A percentile compares a stretch with the other conserved stretches of the same genome.
Conservation (phyloP, 169 alveolate genomes). For the Babesia sp. region DNA sequence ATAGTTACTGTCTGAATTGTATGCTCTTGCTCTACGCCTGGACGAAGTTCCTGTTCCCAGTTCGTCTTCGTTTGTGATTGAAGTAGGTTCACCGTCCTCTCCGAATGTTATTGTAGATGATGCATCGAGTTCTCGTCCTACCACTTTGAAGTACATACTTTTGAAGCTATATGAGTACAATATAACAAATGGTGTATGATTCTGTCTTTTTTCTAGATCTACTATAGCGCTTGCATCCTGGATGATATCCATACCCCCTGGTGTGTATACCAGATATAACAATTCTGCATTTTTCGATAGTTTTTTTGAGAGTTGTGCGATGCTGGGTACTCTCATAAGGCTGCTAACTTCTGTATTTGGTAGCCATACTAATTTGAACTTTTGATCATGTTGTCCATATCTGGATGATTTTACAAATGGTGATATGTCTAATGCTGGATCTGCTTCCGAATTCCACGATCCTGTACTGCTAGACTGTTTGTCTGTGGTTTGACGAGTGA, state of each 20-base stretch:
- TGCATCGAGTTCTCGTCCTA: conserved; percentile 5
- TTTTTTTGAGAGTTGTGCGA: conserved; percentile 33
- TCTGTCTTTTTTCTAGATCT: conserved; percentile 22
- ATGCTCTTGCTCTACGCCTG: background rate
- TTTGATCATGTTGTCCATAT: conserved; percentile 37
- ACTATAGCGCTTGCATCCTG: conserved; percentile 52
- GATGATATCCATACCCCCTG: conserved; percentile 45
- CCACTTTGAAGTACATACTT: conserved; percentile 66
- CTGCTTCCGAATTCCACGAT: background rate
- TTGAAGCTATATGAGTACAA: conserved; percentile 57
- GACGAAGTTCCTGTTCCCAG: background rate
- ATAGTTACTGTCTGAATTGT: background rate
- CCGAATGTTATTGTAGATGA: conserved; percentile 26
- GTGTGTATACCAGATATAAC: conserved; percentile 56
- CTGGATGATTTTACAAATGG: conserved; percentile 30
- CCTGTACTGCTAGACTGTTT: background rate
- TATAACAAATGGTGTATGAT: conserved; percentile 51
- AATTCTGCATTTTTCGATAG: conserved; percentile 12
- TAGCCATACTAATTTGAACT: conserved; percentile 57
- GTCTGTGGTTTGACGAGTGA: background rate
- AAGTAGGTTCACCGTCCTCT: conserved; percentile 17
- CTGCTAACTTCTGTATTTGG: conserved; percentile 57
- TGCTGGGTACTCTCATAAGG: conserved; percentile 57
- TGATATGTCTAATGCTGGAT: background rate
- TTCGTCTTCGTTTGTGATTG: conserved; percentile 4